Percentiles rank a stretch among this genome's conserved stretches.
Conservation (phyloP, 352 stramenopile genomes). For the Globisporangium lucens region DNA sequence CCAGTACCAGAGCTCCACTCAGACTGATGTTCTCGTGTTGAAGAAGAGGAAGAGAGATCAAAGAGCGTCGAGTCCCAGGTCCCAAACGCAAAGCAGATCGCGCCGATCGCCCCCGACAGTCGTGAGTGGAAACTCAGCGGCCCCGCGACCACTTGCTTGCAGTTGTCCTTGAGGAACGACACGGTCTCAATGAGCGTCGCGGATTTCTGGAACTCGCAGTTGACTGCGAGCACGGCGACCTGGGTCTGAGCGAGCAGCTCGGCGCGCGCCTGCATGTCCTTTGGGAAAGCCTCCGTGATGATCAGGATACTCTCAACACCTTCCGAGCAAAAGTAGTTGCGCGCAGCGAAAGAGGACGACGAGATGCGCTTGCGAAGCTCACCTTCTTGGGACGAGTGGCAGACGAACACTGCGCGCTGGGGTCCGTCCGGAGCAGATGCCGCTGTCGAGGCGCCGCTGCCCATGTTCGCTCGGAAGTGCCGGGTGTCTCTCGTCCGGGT, state of each 20-base stretch:
- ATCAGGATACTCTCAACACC: conserved; percentile 18
- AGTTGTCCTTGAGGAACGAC: conserved; percentile 49
- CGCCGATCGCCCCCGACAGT: conserved; percentile 41
- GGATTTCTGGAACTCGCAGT: conserved; percentile 34
- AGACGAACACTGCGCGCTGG: conserved; percentile 21
- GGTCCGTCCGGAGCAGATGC: background rate
- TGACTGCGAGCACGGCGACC: conserved; percentile 37
- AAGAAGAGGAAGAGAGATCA: background rate
- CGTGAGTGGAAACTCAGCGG: conserved; percentile 38
- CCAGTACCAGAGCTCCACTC: background rate
- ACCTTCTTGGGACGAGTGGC: conserved; percentile 21
- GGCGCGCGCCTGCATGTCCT: conserved; percentile 28
- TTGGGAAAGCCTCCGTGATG: conserved; percentile 36
- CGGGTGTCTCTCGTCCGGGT: too few species aligned
- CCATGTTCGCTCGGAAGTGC: conserved; percentile 13
- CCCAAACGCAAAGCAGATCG: conserved; percentile 43
- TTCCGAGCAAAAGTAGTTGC: background rate
- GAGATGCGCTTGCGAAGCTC: conserved; percentile 17
- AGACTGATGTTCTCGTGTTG: background rate
- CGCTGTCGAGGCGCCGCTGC: conserved; percentile 24
- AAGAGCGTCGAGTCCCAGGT: conserved; percentile 40
- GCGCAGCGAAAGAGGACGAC: background rate
- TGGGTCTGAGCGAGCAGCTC: conserved; percentile 25
- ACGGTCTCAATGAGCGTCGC: conserved; percentile 34
- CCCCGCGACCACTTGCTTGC: conserved; percentile 33